Evolutionary conservation across 495 filamentous ascomycete species (phyloP).

Genomic region (Clavariopsis aquatica): DNA sequence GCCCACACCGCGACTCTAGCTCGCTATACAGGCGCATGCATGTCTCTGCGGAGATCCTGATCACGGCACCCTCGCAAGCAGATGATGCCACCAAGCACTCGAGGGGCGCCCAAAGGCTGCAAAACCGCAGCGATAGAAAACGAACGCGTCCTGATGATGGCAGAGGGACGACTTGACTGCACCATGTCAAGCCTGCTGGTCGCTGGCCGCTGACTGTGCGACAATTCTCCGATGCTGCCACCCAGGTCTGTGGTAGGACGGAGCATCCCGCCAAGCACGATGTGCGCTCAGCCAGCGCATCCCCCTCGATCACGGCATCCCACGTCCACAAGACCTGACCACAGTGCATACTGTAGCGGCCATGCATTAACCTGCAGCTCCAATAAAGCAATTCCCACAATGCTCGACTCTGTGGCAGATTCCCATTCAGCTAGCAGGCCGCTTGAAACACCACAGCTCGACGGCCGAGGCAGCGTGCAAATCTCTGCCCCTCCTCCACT

Average conservation of each 20-base stretch:
- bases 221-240: constrained; percentile 24
- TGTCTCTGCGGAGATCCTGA: constrained; percentile 17
- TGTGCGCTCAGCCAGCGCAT: constrained; percentile 15
- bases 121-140: neutral
- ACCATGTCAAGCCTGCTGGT: constrained; percentile 4
- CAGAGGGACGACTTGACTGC: constrained; percentile 8
- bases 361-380: constrained; percentile 38
- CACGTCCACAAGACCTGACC: constrained; percentile 31
- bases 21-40: constrained; percentile 6
- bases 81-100: neutral
- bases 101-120: neutral
- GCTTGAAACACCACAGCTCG: constrained; percentile 22
- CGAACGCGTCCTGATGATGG: neutral
- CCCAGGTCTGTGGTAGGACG: constrained; percentile 15
- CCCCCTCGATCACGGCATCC: constrained; percentile 30
- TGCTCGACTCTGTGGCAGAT: constrained; percentile 27
- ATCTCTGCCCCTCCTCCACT: constrained; percentile 12
- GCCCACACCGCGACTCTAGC: constrained; percentile 13
- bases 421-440: constrained; percentile 16
- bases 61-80: constrained; percentile 5
- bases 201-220: constrained; percentile 19
- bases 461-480: constrained; percentile 7
- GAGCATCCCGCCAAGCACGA: constrained; percentile 14
- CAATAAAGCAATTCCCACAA: constrained; percentile 34
- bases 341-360: constrained; percentile 27